Evolutionary conservation across 306 rosid genomes (phyloP), one percentile per base, ranked within the genome.

Genomic region (Canavalia gladiata): DNA sequence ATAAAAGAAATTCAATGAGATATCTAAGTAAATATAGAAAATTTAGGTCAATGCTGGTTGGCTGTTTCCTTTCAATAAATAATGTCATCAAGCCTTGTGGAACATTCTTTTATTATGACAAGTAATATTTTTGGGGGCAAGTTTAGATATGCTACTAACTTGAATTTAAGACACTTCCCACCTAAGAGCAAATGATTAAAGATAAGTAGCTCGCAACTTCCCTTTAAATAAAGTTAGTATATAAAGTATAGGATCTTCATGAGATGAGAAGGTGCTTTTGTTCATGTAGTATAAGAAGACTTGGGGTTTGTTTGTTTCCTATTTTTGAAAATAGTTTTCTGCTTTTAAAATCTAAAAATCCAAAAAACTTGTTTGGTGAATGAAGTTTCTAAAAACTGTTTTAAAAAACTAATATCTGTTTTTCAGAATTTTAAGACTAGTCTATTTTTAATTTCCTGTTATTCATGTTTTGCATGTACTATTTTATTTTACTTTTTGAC

Each of bases 121-220:
- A 74, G 46, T 73, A 67, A n/a, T 31, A 43, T 25, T 56, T 55
- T 68, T 6, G 8, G 11, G 57, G 8, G 25, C 7, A 7, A 33
- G 43, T 25, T 29, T 43, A 73, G 59, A 69, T 63, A 29, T 49
- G 57, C 34, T 30, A 46, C 35, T 50, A 51, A 12, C 8, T 25
- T 75, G 56, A 59, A 67, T 46, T 45, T 75, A 67, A n/a, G 59
- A 74, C 63, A 10, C 50, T 72, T 41, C 1, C 54, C 58, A 3
- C 30, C 49, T 18, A 4, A 64, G 59, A 65, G 28, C 42, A 81
- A 65, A 67, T 54, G 55, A 56, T 78, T 42, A 8, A 42, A 6
- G 56, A 54, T 6, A 54, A 55, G 28, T 56, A 33, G 10, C 30
- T 62, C 63, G 35, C 10, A 25, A 25, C 59, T 69, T 45, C 35